Base-by-base conservation (phyloP, 257 asterid species). In the Fraxinus cuspidata region DNA sequence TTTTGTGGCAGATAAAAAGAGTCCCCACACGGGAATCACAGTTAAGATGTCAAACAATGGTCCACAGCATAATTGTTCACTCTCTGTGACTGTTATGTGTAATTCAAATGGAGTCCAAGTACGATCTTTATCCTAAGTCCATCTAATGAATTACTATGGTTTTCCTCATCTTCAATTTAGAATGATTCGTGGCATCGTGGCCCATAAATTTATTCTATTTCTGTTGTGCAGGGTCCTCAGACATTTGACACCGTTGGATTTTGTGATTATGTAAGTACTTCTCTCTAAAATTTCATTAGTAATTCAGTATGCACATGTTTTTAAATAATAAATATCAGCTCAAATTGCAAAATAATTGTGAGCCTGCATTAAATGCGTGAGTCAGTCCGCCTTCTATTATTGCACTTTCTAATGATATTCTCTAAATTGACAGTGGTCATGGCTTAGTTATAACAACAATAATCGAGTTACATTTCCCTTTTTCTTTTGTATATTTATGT, bases 221-320 rank as follows among this genome's bases (percentile, higher is more conserved):
- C 51, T 65, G 73, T 71, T 78, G 79, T 84, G 44, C 91, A 94
- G 98, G 96, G 84, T 72, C 97, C 98, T 23, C 85, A 71, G 75
- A 81, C 81, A 75, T 81, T 95, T 80, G 91, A 90, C 79, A 83
- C 77, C 71, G 80, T 75, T 80, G 98, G 97, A 64, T 71, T 70
- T 25, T 95, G 98, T 87, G 91, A 88, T 84, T 95, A 91, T 79
- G 99, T 95, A 77, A 91, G 97, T 81, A 42, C 76, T 80, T 81
- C 16, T 79, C 73, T 69, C 68, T 64, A 70, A 42, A 76, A 78
- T 79, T 72, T 31, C 66, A 51, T 66, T 34, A 19, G 69, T 21
- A 74, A 77, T 40, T 32, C 12, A 7, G 38, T 60, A 64, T 37
- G 65, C 7, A 32, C 19, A 31, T 63, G 69, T 63, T 63, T 70